Percentiles rank a stretch among this genome's conserved stretches.
Evolutionary conservation across 2,329 filamentous ascomycete genomes (phyloP).

Genomic region (Microascus cirrosus): DNA sequence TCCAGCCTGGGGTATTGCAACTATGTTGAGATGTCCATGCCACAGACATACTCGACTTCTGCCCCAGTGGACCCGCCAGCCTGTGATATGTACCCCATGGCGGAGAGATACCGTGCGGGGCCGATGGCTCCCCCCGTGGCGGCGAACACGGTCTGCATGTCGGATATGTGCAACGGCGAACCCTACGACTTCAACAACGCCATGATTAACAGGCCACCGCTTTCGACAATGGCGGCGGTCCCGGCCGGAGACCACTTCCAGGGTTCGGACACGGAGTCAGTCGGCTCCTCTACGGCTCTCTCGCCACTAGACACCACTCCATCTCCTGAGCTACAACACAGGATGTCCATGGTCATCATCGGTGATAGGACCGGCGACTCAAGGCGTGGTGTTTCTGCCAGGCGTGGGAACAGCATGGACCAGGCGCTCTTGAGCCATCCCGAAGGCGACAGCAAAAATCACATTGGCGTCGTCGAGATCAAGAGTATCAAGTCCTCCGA

Average conservation of each 20-base stretch:
- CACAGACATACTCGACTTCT: not conserved
- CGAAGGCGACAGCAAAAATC: not conserved
- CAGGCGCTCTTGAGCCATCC: not conserved
- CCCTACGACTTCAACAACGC: not conserved
- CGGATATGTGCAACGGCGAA: not conserved
- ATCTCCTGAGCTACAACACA: not conserved
- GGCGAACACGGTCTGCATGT: not conserved
- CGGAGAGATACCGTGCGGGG: not conserved
- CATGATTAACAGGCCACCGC: not conserved
- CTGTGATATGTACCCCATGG: not conserved
- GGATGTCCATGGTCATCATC: not conserved
- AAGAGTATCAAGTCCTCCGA: conserved; percentile 17
- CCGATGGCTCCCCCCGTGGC: not conserved
- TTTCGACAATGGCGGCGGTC: not conserved
- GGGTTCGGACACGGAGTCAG: not conserved
- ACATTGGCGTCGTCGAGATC: conserved; percentile 7
- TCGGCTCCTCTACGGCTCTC: not conserved
- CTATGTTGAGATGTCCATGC: not conserved
- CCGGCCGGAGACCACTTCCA: not conserved
- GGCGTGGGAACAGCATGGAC: not conserved
- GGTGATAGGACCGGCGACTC: not conserved
- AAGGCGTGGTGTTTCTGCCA: not conserved
- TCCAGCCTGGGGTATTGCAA: not conserved
- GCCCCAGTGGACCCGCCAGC: not conserved
- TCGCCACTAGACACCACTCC: not conserved